Conservation (phyloP, 2,329 filamentous ascomycete genomes). For the Botrytis fabae region DNA sequence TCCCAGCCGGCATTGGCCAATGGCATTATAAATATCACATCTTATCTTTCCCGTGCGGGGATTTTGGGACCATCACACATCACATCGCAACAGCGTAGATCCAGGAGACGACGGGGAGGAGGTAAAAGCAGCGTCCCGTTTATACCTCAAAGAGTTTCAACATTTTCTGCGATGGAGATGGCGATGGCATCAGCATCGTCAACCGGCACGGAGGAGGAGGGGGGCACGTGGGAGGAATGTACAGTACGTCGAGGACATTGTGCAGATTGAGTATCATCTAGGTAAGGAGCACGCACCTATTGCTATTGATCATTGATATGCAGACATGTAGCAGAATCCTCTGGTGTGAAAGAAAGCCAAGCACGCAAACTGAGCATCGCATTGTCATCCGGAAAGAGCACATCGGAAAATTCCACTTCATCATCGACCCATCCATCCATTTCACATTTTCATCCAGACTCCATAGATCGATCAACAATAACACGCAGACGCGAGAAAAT, state of each 20-base stretch:
- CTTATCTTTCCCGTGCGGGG: neutral
- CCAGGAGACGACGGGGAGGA: neutral
- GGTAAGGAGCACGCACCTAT: no score
- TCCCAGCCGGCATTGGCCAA: neutral
- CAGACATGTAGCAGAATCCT: neutral
- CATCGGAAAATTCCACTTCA: neutral
- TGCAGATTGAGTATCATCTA: neutral
- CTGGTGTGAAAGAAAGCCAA: neutral
- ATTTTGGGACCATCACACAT: neutral
- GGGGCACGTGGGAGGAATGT: no score
- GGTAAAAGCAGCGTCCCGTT: neutral
- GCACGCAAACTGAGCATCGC: neutral
- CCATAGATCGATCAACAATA: neutral
- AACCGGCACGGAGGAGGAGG: neutral
- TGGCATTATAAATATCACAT: neutral
- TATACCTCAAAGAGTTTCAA: neutral
- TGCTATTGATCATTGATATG: neutral
- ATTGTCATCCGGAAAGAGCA: no score
- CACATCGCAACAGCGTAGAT: neutral
- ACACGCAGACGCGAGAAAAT: neutral
- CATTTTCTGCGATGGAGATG: neutral
- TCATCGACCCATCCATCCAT: neutral
- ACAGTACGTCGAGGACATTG: no score
- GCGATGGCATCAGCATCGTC: neutral
- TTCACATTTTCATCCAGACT: neutral